Conservation (phyloP, 108 stramenopile genomes). For the Nitzschia sp. region DNA sequence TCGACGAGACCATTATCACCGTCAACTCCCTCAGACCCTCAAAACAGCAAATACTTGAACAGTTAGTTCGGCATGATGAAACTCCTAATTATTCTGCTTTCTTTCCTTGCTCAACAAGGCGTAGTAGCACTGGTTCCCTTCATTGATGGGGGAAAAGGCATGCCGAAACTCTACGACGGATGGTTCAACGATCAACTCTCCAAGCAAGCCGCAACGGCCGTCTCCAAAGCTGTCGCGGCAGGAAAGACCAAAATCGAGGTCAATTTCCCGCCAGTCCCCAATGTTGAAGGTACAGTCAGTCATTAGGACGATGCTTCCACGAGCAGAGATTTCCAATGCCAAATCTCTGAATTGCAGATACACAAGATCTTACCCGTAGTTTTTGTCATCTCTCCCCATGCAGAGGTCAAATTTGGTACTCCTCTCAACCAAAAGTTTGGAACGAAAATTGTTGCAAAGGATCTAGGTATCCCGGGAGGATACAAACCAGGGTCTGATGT, state of each 20-base stretch:
- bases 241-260: constrained; percentile 79
- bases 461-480: constrained; percentile 77
- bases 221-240: constrained; percentile 63
- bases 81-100: too few relatives aligned
- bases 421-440: constrained; percentile 86
- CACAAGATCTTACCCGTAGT: too few relatives aligned
- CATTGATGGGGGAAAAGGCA: constrained; percentile 74
- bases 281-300: constrained; percentile 52
- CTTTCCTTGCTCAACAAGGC: neutral
- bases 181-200: constrained; percentile 83
- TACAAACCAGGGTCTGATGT: constrained; percentile 88
- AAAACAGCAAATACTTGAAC: too few relatives aligned
- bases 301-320: too few relatives aligned
- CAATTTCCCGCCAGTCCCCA: constrained; percentile 80
- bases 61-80: too few relatives aligned
- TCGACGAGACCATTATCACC: too few relatives aligned
- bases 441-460: constrained; percentile 61
- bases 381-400: neutral
- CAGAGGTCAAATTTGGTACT: constrained; percentile 66
- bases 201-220: constrained; percentile 65
- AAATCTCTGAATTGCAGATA: too few relatives aligned
- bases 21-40: too few relatives aligned
- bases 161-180: constrained; percentile 71
- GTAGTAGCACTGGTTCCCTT: constrained; percentile 49
- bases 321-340: too few relatives aligned